phyloP scores from a whole-genome alignment of 1,284 basidiomycete genomes.

The Leccinum pachyderme region DNA sequence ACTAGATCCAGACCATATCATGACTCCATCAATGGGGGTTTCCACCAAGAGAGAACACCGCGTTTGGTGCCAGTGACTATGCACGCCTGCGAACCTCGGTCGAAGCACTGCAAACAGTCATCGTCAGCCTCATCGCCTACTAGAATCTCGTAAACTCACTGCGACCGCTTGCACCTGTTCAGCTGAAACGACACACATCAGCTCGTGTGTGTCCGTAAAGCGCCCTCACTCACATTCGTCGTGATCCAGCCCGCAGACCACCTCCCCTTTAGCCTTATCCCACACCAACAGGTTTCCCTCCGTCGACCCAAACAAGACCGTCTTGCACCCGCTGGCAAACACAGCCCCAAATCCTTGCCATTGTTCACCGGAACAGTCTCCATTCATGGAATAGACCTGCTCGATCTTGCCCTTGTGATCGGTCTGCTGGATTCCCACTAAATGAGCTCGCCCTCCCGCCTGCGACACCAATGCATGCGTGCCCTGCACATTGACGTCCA shows the following conservation, averaged over 20 bases:
- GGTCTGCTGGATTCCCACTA: slow-evolving; percentile 47
- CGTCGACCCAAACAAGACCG: slow-evolving; percentile 52
- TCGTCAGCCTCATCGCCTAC: slow-evolving; percentile 2
- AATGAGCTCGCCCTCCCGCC: slow-evolving; percentile 44
- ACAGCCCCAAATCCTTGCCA: slow-evolving; percentile 44
- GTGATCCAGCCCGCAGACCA: slow-evolving; percentile 58
- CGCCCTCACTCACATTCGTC: slow-evolving; percentile 45
- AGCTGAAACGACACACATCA: slow-evolving; percentile 35
- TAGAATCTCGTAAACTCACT: slow-evolving; percentile 38
- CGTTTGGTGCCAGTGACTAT: slow-evolving; percentile 55
- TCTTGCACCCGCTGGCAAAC: slow-evolving; percentile 50
- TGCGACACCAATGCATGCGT: slow-evolving; percentile 53
- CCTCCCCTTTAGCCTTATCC: slow-evolving; percentile 50
- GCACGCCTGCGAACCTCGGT: slow-evolving; percentile 42
- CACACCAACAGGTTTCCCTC: slow-evolving; percentile 57
- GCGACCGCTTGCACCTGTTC: slow-evolving; percentile 53
- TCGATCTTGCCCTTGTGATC: slow-evolving; percentile 51
- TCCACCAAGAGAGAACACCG: slow-evolving; percentile 59
- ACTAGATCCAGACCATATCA: slow-evolving; percentile 16
- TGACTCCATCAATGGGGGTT: slow-evolving; percentile 38
- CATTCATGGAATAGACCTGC: slow-evolving; percentile 46
- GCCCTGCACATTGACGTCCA: slow-evolving; percentile 49
- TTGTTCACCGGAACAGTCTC: slow-evolving; percentile 30
- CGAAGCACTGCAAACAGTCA: slow-evolving; percentile 41
- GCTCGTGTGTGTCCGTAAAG: background rate